Evolutionary conservation across 1,284 basidiomycete genomes (phyloP), one percentile per base, ranked within the genome.

Genomic region (Tetrapyrgos nigripes): DNA sequence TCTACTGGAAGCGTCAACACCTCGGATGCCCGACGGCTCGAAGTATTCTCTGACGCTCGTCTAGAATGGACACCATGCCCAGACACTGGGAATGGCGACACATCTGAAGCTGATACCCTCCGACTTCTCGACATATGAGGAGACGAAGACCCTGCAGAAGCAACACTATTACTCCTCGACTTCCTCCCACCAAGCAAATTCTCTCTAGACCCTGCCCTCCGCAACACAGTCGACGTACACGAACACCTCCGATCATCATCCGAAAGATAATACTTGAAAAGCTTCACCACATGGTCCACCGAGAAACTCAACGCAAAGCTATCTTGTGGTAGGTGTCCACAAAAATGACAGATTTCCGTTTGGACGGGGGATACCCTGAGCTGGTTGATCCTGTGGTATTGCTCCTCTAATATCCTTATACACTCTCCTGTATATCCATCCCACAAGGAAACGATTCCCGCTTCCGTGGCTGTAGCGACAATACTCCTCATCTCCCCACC

Each of bases 1-100:
- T 83, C 77, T 6, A 82, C 73, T 9, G 80, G 78, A 21, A 87
- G 76, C 29, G 77, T 73, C 28, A 85, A 70, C 21, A 78, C 76
- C 57, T 89, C 87, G 21, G 80, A 76, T 17, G 76, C 76, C 40
- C 86, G 80, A 23, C 86, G 79, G 1, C 76, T 68, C 5, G 69
- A 66, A 48, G 88, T 87, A 70, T 87, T 88, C 66, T 91, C 89
- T 4, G 88, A 88, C 19, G 81, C 80, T 47, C 88, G 80, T 40
- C 88, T 83, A 31, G 88, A 87, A 64, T 92, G 87, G 23, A 88
- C 79, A 9, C 92, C 91, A 66, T 93, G 92, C 4, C 81, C 88
- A 14, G 92, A 92, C 27, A 92, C 81, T 14, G 91, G 92, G 68
- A 91, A 93, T 21, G 83, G 77, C 6, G 79, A 73, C 1, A 76